Percentiles rank a stretch among this genome's conserved stretches.
Evolutionary conservation across 805 yeast species (phyloP).

Genomic region (Citeromyces nyonsensis): DNA sequence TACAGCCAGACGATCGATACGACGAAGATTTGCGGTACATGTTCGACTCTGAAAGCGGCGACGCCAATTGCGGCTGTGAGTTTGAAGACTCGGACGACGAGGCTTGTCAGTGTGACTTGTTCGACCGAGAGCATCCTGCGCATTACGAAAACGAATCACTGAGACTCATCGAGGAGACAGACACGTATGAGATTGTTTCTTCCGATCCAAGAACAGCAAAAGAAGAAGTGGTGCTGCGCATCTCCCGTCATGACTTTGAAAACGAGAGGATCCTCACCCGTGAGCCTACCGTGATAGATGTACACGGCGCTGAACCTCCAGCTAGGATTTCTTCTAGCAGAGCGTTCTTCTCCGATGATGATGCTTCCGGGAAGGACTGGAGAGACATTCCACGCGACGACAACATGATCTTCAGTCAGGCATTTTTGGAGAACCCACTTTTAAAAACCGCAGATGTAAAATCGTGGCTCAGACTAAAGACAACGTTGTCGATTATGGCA

Average conservation of each 20-base stretch:
- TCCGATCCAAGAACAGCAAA: conserved; percentile 9
- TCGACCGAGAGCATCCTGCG: conserved; percentile 2
- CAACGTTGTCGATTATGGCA: conserved; percentile 11
- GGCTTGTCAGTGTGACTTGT: conserved; percentile 1
- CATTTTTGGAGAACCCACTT: conserved; percentile 10
- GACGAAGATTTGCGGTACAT: conserved; percentile 42
- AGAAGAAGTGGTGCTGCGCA: conserved; percentile 3
- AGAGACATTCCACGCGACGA: conserved; percentile 52
- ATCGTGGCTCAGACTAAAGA: conserved; percentile 7
- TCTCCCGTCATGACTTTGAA: conserved; percentile 2
- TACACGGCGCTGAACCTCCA: background rate
- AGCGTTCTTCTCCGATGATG: conserved; percentile 3
- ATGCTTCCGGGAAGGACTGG: conserved; percentile 31
- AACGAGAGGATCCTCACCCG: conserved; percentile 5
- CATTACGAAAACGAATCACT: conserved; percentile 4
- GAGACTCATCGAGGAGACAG: conserved; percentile 3
- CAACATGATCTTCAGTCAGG: conserved; percentile 21
- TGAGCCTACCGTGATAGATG: background rate
- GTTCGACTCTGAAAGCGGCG: conserved; percentile 15
- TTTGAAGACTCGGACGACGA: conserved; percentile 12
- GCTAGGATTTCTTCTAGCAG: too few species aligned
- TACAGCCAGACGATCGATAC: conserved; percentile 46
- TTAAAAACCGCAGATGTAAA: conserved; percentile 5
- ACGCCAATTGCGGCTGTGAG: conserved; percentile 6
- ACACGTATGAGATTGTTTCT: conserved; percentile 12